These are phyloP conservation scores for Diplotaxis tenuifolia DNA, from an alignment of 345 rosid genomes.

Conservation along the genomic window DNA sequence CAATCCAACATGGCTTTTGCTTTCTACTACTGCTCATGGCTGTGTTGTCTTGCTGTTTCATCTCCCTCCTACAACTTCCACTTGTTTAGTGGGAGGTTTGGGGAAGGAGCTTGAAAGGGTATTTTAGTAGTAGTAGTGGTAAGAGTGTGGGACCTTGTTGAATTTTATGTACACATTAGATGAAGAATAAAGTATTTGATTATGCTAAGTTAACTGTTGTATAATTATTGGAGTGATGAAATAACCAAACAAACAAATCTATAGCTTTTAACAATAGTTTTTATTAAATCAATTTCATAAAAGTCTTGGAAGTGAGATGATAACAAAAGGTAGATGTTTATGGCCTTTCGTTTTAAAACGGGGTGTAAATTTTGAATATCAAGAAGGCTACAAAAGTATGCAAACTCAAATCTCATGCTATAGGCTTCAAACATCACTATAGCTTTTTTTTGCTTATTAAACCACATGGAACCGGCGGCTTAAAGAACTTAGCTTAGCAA, in stretches of 20 bases:
- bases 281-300: slow-evolving; percentile 25
- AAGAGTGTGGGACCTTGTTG: slow-evolving; percentile 55
- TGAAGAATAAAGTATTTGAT: slow-evolving; percentile 25
- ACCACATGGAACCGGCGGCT: not conserved
- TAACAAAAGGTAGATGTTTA: not conserved
- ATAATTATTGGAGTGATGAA: not conserved
- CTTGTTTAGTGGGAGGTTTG: slow-evolving; percentile 43
- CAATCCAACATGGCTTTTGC: slow-evolving; percentile 39
- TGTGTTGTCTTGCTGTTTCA: slow-evolving; percentile 34
- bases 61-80: slow-evolving; percentile 17
- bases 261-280: not conserved
- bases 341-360: slow-evolving; percentile 20
- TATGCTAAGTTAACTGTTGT: slow-evolving; percentile 6
- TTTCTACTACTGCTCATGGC: slow-evolving; percentile 12
- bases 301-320: slow-evolving; percentile 13
- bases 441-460: slow-evolving; percentile 49
- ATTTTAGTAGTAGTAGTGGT: slow-evolving; percentile 42
- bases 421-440: slow-evolving; percentile 15
- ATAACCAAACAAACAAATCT: not conserved
- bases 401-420: slow-evolving; percentile 32
- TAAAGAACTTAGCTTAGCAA: slow-evolving; percentile 49
- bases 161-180: slow-evolving; percentile 30
- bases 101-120: slow-evolving; percentile 34
- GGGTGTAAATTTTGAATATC: slow-evolving; percentile 20
- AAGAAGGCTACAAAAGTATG: slow-evolving; percentile 25